Conservation (phyloP, 495 filamentous ascomycete species). For the Neurospora tetrasperma region DNA sequence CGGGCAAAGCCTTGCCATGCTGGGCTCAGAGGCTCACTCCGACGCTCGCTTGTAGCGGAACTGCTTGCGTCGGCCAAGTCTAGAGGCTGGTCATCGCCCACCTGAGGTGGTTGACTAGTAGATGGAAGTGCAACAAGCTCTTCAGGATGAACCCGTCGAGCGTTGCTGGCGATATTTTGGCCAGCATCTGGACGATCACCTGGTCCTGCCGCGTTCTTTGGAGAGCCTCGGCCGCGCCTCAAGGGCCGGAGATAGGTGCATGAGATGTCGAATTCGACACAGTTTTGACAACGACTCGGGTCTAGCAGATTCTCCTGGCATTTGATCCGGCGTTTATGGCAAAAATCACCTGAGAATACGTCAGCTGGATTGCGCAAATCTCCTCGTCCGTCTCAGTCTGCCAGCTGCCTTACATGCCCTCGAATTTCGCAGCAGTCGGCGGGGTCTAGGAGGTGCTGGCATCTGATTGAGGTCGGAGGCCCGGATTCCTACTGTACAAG, state of each 20-base stretch:
- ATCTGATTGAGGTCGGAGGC: neutral
- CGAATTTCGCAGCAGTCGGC: conserved; percentile 8
- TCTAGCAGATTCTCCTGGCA: conserved; percentile 16
- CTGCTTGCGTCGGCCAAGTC: conserved; percentile 3
- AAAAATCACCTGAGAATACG: conserved; percentile 15
- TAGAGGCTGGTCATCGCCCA: neutral
- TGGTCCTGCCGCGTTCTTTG: conserved; percentile 2
- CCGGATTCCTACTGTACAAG: neutral
- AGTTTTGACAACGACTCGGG: conserved; percentile 19
- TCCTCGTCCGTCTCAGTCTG: neutral
- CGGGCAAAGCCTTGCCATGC: conserved; percentile 10
- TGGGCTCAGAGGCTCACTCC: conserved; percentile 7
- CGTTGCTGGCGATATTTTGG: neutral
- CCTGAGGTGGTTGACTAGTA: neutral
- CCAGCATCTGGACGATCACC: neutral
- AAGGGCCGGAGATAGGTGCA: conserved; percentile 10
- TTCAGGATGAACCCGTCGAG: neutral
- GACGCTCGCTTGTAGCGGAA: neutral
- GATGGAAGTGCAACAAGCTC: conserved; percentile 1
- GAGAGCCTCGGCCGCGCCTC: conserved; percentile 5
- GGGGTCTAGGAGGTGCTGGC: neutral
- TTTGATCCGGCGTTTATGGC: conserved; percentile 28
- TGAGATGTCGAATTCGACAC: conserved; percentile 14
- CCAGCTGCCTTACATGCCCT: conserved; percentile 9
- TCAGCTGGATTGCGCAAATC: neutral